A percentile compares a stretch with the other conserved stretches of the same genome.
Conservation (phyloP, 257 asterid genomes). For the Handroanthus guayacan region DNA sequence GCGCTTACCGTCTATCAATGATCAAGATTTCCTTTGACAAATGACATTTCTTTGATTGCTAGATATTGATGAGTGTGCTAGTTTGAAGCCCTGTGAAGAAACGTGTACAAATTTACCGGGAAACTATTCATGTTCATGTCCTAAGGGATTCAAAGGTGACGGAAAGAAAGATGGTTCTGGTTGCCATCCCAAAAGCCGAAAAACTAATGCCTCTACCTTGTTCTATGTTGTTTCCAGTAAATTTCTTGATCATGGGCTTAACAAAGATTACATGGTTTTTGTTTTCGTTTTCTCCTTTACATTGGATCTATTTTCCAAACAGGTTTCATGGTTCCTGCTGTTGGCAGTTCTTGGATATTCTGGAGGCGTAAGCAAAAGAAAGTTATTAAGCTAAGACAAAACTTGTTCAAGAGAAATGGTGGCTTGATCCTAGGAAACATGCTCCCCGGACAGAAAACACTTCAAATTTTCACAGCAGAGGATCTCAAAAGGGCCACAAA, state of each 20-base stretch:
- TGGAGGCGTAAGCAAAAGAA: slow-evolving; percentile 38
- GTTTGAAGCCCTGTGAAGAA: slow-evolving; percentile 28
- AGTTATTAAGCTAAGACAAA: slow-evolving; percentile 30
- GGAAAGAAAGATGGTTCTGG: slow-evolving; percentile 29
- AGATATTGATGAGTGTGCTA: slow-evolving; percentile 43
- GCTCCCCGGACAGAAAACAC: neutral
- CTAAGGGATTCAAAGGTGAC: slow-evolving; percentile 34
- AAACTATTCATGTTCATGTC: slow-evolving; percentile 37
- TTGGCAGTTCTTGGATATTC: slow-evolving; percentile 38
- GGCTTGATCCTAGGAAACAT: neutral
- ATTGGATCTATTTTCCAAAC: slow-evolving; percentile 1
- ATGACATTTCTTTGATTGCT: neutral
- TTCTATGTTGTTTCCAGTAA: too few species aligned
- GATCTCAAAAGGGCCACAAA: slow-evolving; percentile 43
- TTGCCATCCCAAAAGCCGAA: too few species aligned
- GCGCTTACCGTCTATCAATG: too few species aligned
- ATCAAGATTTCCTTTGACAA: neutral
- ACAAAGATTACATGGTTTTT: neutral
- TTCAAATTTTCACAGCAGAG: slow-evolving; percentile 36
- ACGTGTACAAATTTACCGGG: slow-evolving; percentile 13
- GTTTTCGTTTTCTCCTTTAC: neutral
- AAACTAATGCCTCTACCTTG: too few species aligned
- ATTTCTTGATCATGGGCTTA: too few species aligned
- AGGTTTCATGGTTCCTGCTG: slow-evolving; percentile 37
- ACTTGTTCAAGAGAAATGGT: neutral